Base-by-base conservation (phyloP, 2,329 filamentous ascomycete species). In the Exutisphaerella laricina region DNA sequence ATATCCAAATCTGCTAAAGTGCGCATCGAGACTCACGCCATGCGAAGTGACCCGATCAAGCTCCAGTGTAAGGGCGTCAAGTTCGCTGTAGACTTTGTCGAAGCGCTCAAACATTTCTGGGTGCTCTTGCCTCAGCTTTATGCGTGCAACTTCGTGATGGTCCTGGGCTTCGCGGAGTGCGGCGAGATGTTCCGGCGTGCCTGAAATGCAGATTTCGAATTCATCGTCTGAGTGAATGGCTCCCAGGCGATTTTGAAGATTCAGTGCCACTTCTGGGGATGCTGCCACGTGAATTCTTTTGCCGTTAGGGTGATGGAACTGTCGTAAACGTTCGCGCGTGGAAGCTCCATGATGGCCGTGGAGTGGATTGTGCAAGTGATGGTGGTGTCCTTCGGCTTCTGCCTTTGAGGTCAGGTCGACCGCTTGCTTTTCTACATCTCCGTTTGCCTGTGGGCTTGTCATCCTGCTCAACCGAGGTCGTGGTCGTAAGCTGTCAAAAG, bases 1-100 rank as follows among this genome's bases (percentile, higher is more conserved):
- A 56, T 80, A 83, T 1, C 80, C 79, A 63, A 79, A 83, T 55
- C 77, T 78, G 41, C 70, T 71, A 57, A 82, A 82, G 56, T 76
- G 82, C 23, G 77, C 75, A 53, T 77, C 75, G 16, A 82, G 63
- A 13, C 72, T 65, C 4, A 77, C 70, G 3, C 72, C 69, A 53
- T 78, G 74, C 43, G 73, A 70, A 2, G 68, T 72, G 39, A 81
- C 62, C 48, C 70, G 66, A 44, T 77, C 71, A 5, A 82, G 61
- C 58, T 82, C 77, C 1, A 56, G 51, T 8, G 67, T 68, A n/a
- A 81, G 65, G 0, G 62, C 61, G 44, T 75, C 71, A 8, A 82
- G 64, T 49, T 80, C 73, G 6, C 61, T 56, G 31, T 74, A 71
- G 6, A 79, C 70, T 36, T 69, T 59, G 54, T 81, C 77, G 61